Evolutionary conservation across 2,329 filamentous ascomycete species (phyloP).

Genomic region (Phyllosticta paracitricarpa): DNA sequence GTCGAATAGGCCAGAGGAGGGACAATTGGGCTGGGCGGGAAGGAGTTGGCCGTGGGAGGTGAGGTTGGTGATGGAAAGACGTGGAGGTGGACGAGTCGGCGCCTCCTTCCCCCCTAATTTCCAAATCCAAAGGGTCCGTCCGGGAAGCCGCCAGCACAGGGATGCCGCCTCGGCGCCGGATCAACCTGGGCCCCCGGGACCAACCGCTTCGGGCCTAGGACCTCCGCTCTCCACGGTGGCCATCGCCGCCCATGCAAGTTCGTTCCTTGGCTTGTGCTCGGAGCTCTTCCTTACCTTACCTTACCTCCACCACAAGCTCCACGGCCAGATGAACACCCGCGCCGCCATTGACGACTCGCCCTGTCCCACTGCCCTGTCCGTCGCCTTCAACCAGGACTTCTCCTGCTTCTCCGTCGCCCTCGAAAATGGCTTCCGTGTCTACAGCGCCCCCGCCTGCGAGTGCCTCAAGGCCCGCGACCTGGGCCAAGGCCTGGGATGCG

Average conservation of each 20-base stretch:
- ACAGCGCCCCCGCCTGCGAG: conserved; percentile 22
- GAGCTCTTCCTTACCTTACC: too few species aligned
- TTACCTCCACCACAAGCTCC: background rate
- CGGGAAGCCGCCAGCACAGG: conserved; percentile 2
- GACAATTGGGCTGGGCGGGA: conserved; percentile 8
- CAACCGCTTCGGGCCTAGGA: conserved; percentile 13
- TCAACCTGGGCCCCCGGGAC: background rate
- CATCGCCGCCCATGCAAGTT: background rate
- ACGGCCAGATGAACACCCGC: conserved; percentile 73
- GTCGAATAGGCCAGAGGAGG: background rate
- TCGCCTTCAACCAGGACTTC: conserved; percentile 74
- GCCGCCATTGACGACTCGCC: conserved; percentile 70
- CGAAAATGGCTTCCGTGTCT: conserved; percentile 66
- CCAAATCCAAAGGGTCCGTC: conserved; percentile 12
- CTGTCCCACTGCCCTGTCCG: conserved; percentile 67
- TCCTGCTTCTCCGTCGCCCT: conserved; percentile 82
- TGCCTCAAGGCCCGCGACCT: conserved; percentile 24
- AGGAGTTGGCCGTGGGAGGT: conserved; percentile 9
- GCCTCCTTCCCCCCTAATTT: conserved; percentile 12
- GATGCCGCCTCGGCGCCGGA: conserved; percentile 7
- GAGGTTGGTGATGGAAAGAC: background rate
- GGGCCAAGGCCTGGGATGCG: conserved; percentile 64
- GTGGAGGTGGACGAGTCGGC: conserved; percentile 3
- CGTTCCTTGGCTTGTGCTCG: background rate
- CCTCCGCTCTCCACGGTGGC: conserved; percentile 8